Percentiles rank a stretch among this genome's conserved stretches.
These are phyloP conservation scores for Colletotrichum acutatum DNA, from an alignment of 2,329 filamentous ascomycete species.

Conservation along the genomic window DNA sequence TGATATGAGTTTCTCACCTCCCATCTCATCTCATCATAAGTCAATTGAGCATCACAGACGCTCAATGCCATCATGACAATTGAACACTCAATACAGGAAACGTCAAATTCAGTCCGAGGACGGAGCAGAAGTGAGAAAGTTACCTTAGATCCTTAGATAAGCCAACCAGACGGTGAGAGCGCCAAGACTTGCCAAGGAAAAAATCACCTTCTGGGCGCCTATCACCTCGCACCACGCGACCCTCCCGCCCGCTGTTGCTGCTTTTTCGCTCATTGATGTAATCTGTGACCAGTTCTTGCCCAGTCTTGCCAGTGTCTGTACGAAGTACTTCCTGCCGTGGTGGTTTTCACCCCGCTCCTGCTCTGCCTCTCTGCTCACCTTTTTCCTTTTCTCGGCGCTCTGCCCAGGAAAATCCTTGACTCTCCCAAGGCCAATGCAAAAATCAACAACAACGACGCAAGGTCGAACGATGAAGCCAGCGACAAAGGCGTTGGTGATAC, in stretches of 20 bases:
- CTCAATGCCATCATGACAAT: background rate
- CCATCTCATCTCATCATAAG: background rate
- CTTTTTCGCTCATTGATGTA: slow-evolving; percentile 32
- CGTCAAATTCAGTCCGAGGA: too few species aligned
- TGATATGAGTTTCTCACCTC: background rate
- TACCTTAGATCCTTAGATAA: background rate
- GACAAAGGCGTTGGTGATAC: background rate
- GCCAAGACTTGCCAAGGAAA: slow-evolving; percentile 29
- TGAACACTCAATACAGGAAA: too few species aligned
- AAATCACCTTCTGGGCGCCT: slow-evolving; percentile 17
- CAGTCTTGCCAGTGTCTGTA: background rate
- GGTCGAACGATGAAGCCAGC: background rate
- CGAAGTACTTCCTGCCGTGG: background rate
- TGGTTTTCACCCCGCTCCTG: background rate
- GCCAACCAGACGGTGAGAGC: slow-evolving; percentile 11
- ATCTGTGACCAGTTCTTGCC: background rate
- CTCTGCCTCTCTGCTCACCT: background rate
- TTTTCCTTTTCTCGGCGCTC: background rate
- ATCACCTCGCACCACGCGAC: slow-evolving; percentile 35
- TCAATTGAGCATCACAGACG: background rate
- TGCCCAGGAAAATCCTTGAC: background rate
- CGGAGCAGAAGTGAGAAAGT: background rate
- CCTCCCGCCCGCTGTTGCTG: background rate
- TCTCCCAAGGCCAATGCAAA: background rate
- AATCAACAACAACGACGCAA: background rate